These are phyloP conservation scores for Suaeda aralocaspica DNA, from an alignment of 148 eudicot species.

Conservation along the genomic window DNA sequence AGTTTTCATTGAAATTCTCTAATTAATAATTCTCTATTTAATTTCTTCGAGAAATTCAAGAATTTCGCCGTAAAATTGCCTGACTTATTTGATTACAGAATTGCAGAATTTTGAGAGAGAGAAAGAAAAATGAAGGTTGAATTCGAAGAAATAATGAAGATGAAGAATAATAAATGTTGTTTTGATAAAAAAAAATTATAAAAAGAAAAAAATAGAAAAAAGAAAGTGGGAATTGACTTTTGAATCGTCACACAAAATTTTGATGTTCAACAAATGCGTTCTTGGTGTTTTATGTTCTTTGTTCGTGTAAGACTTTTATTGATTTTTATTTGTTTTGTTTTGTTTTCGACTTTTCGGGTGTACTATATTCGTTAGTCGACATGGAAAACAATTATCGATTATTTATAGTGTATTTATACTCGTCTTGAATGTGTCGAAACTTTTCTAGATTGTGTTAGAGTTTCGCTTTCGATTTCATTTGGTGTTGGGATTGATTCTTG, in stretches of 20 bases:
- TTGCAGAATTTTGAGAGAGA: not conserved
- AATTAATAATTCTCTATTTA: not conserved
- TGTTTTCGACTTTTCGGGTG: too few relatives aligned
- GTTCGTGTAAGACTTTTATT: not conserved
- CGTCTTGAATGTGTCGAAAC: too few relatives aligned
- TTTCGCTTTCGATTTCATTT: too few relatives aligned
- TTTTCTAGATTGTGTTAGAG: too few relatives aligned
- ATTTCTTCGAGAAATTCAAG: not conserved
- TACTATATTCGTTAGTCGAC: slow-evolving; percentile 3
- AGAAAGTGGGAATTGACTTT: not conserved
- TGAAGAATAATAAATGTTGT: not conserved
- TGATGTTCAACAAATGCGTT: slow-evolving; percentile 12
- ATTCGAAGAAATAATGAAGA: not conserved
- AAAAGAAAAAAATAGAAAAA: not conserved
- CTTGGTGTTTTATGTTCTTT: not conserved
- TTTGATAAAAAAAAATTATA: not conserved
- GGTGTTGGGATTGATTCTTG: too few relatives aligned
- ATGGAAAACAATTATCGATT: not conserved
- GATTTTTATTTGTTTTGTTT: not conserved
- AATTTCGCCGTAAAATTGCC: not conserved
- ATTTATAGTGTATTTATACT: too few relatives aligned
- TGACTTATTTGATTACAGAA: too few relatives aligned
- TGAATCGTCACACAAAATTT: not conserved
- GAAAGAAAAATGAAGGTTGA: not conserved
- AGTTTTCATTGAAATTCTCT: slow-evolving; percentile 46